Evolutionary conservation across 306 rosid species (phyloP).

Genomic region (Vigna mungo): DNA sequence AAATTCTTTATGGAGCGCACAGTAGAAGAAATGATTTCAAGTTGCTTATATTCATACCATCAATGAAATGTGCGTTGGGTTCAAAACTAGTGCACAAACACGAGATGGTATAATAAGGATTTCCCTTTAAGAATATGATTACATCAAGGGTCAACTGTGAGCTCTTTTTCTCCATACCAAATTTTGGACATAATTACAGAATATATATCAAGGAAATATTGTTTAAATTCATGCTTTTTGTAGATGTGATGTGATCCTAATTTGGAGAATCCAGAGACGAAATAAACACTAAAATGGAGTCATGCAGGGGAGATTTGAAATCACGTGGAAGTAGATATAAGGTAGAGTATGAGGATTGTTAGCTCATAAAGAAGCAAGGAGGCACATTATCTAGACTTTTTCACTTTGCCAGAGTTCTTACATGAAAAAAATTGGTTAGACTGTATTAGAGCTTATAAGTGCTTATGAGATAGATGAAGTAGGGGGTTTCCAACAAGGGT

Average conservation of each 20-base stretch:
- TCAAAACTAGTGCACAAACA: background rate
- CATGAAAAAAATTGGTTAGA: background rate
- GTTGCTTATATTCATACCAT: background rate
- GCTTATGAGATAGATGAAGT: background rate
- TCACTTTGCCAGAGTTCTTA: background rate
- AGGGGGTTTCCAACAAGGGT: background rate
- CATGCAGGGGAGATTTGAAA: background rate
- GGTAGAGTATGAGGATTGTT: background rate
- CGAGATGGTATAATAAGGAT: no score
- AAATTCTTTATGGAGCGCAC: background rate
- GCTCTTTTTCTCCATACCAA: no score
- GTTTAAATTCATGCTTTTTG: background rate
- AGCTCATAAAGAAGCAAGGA: no score
- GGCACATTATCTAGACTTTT: background rate
- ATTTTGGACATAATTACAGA: no score
- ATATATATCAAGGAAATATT: background rate
- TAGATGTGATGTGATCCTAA: background rate
- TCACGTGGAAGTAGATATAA: background rate
- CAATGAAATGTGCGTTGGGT: background rate
- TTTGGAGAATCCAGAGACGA: background rate
- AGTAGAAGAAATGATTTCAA: constrained; percentile 7
- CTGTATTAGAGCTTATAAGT: background rate
- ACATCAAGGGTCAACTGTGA: no score
- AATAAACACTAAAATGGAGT: background rate
- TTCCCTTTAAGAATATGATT: no score